Base-by-base conservation (phyloP, 371 early-diverging fungal species). In the Mucor racemosus region DNA sequence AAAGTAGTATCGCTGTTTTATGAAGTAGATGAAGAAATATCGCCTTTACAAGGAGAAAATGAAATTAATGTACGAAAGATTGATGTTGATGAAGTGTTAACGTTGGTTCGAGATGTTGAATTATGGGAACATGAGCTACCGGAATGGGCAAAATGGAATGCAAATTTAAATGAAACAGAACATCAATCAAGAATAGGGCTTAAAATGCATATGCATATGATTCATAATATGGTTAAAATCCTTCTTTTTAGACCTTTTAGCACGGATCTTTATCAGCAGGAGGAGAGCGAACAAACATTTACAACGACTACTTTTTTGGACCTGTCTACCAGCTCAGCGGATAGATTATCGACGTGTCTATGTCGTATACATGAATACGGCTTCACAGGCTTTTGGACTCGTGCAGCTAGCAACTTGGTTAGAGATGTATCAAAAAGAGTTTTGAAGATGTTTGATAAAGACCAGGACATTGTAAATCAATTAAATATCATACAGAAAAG, bases 301-400 rank as follows among this genome's bases (percentile, higher is more conserved):
- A 82, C 82, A 10, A 67, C 71, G 36, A 76, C 80, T 2, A 79
- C 78, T 0, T 82, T 82, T 72, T 65, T 82, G 36, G 82, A 82
- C 46, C 38, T 82, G 55, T 82, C 82, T 0, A 58, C 73, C 15
- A 44, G 56, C 5, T 59, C 82, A 14, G 73, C 77, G 6, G 71
- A 76, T 59, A 61, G 74, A 41, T 38, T 79, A 8, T 54, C 67
- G 4, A 57, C 19, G 7, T 81, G 82, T 53, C 34, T 77, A 14
- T 14, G 11, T 26, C 15, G 34, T 9, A 11, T 69, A 3, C 34
- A 58, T 3, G 31, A 58, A 7, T 17, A 13, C 5, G 63, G 63
- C 6, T 48, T 48, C 19, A 48, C 48, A 48, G 48, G 48, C 19
- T 65, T 60, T 13, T 76, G 79, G 77, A 50, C 39, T 2, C 56